Evolutionary conservation across 768 basidiomycete species (phyloP), one percentile per base, ranked within the genome.

Genomic region (Russula griseocarnosa): DNA sequence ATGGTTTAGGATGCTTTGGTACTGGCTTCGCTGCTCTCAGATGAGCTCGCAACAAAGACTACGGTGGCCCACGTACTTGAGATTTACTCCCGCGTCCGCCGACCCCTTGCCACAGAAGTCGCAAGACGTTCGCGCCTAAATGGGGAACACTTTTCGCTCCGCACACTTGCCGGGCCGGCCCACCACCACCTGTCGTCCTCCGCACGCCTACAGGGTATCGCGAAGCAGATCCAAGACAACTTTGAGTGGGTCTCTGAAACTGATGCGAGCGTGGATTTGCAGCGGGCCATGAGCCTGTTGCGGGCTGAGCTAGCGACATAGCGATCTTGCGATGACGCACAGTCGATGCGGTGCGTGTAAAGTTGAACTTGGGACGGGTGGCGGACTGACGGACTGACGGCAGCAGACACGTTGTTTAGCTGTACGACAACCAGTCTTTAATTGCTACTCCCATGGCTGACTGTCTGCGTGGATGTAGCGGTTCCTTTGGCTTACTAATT

Each of bases 11-110:
- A 77, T 57, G 77, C 75, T 2, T 81, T 72, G 62, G 57, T 77
- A 7, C 73, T 78, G 30, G 69, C 78, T 1, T 69, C 68, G 5
- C 70, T 75, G 6, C 76, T 89, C 28, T 79, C 81, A 4, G 81
- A 86, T 62, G 70, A 70, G 0, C 60, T 60, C 22, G 70, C 74
- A 11, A 71, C 71, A 11, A 51, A 20, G 16, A 13, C 57, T 9
- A 71, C 70, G 5, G 61, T 70, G 18, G 22, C 61, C 0, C 69
- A 70, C 14, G 72, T 72, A 3, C 67, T 73, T n/a, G 55, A 55
- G 22, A 67, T 71, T 1, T 77, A 77, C 68, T 73, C 76, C 53
- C 54, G 69, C 26, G 63, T 75, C 20, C 74, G 76, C 54, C 69
- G 71, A 9, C 74, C 75, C n/a, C 66, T 67, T 32, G 67, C 73